phyloP scores from a whole-genome alignment of 345 rosid genomes.

The Citrus hindsii region DNA sequence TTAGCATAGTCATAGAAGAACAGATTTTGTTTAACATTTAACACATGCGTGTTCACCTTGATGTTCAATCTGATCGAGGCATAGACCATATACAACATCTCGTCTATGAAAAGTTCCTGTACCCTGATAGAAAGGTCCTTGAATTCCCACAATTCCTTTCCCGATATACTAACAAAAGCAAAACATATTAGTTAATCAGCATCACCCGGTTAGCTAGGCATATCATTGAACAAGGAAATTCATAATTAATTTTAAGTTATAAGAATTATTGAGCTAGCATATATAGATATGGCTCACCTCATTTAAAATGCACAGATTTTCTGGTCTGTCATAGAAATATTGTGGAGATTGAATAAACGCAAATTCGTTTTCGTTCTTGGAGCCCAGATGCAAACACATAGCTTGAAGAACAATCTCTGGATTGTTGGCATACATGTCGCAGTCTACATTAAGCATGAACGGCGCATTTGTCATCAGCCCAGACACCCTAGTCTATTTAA shows the following conservation, averaged over 20 bases:
- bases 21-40: too few species aligned
- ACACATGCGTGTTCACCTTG: constrained; percentile 1
- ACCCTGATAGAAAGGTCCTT: constrained; percentile 47
- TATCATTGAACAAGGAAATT: background rate
- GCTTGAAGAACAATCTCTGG: constrained; percentile 47
- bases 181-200: background rate
- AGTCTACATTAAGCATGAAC: constrained; percentile 74
- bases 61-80: constrained; percentile 23
- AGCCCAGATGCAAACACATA: constrained; percentile 40
- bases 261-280: background rate
- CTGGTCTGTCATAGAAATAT: constrained; percentile 30
- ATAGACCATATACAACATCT: constrained; percentile 54
- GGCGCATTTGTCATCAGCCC: constrained; percentile 82
- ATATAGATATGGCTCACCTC: constrained; percentile 11
- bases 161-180: constrained; percentile 18
- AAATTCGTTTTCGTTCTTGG: constrained; percentile 14
- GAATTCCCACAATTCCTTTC: constrained; percentile 48
- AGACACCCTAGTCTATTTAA: constrained; percentile 54
- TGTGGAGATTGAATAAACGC: constrained; percentile 65
- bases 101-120: constrained; percentile 63
- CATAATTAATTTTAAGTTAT: background rate
- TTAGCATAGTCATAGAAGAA: too few species aligned
- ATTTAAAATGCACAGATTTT: constrained; percentile 19
- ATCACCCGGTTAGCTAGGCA: background rate
- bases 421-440: constrained; percentile 65